Conservation (phyloP, 139 green algal genomes). For the Coelastrella sp. region DNA sequence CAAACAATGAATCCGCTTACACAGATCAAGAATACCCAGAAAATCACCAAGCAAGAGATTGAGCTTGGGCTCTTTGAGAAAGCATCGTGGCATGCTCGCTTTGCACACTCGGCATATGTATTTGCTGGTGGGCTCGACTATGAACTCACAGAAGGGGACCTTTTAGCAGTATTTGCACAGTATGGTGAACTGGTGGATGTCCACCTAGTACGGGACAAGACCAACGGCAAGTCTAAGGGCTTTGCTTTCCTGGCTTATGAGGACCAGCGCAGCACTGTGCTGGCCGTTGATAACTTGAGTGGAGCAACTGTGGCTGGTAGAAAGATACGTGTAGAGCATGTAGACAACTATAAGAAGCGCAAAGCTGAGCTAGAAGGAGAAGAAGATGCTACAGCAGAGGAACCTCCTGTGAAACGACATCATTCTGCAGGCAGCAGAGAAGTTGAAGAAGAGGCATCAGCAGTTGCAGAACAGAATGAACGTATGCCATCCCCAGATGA, state of each 20-base stretch:
- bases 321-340: slow-evolving; percentile 94
- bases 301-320: slow-evolving; percentile 86
- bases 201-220: slow-evolving; percentile 82
- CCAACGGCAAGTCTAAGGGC: slow-evolving; percentile 83
- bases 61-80: slow-evolving; percentile 69
- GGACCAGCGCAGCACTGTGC: slow-evolving; percentile 96
- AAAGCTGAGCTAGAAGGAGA: slow-evolving; percentile 73
- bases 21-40: slow-evolving; percentile 97
- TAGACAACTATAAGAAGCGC: slow-evolving; percentile 95
- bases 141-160: slow-evolving; percentile 95
- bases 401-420: slow-evolving; percentile 20
- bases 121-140: slow-evolving; percentile 92
- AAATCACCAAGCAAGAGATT: slow-evolving; percentile 82
- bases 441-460: neutral
- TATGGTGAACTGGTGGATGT: slow-evolving; percentile 98
- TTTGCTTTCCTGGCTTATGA: slow-evolving; percentile 99
- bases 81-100: slow-evolving; percentile 94
- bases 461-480: neutral
- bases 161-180: slow-evolving; percentile 96
- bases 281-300: slow-evolving; percentile 98
- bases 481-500: neutral
- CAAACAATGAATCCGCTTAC: slow-evolving; percentile 92
- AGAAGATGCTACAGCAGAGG: neutral
- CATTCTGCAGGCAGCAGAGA: neutral
- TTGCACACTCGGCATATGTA: slow-evolving; percentile 94